These are phyloP conservation scores for Clitocybe nebularis DNA, from an alignment of 1,284 basidiomycete species.

Conservation along the genomic window DNA sequence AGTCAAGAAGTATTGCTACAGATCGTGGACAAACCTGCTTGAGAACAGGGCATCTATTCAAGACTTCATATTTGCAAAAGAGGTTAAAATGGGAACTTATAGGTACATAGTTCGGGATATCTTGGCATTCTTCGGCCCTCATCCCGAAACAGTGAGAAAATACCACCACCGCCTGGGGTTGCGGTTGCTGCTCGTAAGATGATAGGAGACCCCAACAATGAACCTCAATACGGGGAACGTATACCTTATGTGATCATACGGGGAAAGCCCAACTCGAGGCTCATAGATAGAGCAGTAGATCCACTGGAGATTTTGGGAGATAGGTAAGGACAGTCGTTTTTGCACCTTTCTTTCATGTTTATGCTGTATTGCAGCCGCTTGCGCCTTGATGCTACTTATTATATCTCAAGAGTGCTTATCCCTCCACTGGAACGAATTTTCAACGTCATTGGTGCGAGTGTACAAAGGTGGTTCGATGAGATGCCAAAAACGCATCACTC, in stretches of 20 bases:
- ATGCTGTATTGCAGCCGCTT: slow-evolving; percentile 42
- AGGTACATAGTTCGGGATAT: slow-evolving; percentile 48
- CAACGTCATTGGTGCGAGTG: slow-evolving; percentile 88
- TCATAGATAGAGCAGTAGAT: slow-evolving; percentile 80
- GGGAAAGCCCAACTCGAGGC: slow-evolving; percentile 61
- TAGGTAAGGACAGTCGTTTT: slow-evolving; percentile 47
- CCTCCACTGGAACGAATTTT: slow-evolving; percentile 90
- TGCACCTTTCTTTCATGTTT: neutral
- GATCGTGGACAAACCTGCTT: slow-evolving; percentile 84
- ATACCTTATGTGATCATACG: slow-evolving; percentile 86
- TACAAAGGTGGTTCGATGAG: slow-evolving; percentile 83
- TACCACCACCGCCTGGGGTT: slow-evolving; percentile 86
- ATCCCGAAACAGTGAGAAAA: slow-evolving; percentile 58
- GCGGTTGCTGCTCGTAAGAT: slow-evolving; percentile 79
- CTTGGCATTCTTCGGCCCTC: neutral
- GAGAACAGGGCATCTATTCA: slow-evolving; percentile 79
- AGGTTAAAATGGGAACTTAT: slow-evolving; percentile 90
- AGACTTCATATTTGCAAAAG: slow-evolving; percentile 94
- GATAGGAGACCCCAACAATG: slow-evolving; percentile 74
- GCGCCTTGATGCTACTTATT: slow-evolving; percentile 83
- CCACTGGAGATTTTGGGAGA: slow-evolving; percentile 78
- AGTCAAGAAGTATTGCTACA: slow-evolving; percentile 86
- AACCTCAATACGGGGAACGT: slow-evolving; percentile 90
- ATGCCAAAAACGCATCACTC: slow-evolving; percentile 67
- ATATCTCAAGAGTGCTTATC: slow-evolving; percentile 85